Conservation (phyloP, 148 eudicot species). For the Rhododendron molle region DNA sequence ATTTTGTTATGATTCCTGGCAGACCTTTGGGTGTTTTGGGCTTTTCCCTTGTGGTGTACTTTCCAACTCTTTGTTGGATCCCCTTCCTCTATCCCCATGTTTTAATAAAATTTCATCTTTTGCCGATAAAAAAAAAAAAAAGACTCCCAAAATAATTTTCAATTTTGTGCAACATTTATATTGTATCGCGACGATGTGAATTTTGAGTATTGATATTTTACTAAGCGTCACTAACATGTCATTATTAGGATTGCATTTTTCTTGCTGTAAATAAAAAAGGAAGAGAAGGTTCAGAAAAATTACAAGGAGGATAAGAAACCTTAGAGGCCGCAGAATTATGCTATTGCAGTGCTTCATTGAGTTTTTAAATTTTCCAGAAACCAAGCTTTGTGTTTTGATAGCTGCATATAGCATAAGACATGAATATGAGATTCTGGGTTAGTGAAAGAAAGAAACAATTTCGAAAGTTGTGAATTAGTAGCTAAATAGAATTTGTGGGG, state of each 20-base stretch:
- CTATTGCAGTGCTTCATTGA: neutral
- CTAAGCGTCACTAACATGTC: neutral
- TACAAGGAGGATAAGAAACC: neutral
- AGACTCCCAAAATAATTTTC: no score
- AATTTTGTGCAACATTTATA: no score
- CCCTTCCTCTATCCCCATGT: no score
- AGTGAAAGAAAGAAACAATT: neutral
- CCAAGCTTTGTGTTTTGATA: neutral
- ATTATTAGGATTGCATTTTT: no score
- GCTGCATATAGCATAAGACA: neutral
- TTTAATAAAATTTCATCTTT: no score
- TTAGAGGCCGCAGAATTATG: neutral
- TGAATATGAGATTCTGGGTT: neutral
- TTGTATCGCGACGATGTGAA: neutral
- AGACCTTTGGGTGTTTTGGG: no score
- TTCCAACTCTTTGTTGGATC: no score
- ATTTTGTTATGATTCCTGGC: no score
- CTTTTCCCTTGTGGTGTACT: no score
- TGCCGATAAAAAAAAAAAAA: no score
- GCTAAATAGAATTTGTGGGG: neutral
- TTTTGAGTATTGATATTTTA: neutral
- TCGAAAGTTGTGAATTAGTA: neutral
- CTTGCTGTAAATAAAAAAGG: neutral
- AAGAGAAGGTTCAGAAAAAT: neutral
- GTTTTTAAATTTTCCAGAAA: neutral